Evolutionary conservation across 352 stramenopile genomes (phyloP).

Genomic region (Halophytophthora polymorphica): DNA sequence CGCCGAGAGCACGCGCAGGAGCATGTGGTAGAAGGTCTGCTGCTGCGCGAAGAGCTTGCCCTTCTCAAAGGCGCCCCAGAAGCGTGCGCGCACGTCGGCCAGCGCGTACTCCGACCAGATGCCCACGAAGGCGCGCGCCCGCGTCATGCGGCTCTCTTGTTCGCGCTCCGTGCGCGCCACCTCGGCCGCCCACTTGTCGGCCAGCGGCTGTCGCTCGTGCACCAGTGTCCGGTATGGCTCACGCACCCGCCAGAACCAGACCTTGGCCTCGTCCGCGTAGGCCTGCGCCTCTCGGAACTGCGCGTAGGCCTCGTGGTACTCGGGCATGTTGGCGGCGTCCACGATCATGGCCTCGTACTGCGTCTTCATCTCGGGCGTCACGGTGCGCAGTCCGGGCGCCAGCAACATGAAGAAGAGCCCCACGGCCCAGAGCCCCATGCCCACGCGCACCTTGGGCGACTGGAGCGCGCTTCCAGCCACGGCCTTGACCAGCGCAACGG

Average conservation of each 20-base stretch:
- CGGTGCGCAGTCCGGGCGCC: conserved; percentile 45
- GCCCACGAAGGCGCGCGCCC: conserved; percentile 74
- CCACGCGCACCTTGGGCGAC: conserved; percentile 65
- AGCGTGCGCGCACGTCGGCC: conserved; percentile 65
- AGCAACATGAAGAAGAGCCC: conserved; percentile 85
- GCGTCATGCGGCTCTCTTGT: conserved; percentile 70
- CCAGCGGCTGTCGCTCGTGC: conserved; percentile 45
- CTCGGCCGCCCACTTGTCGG: conserved; percentile 58
- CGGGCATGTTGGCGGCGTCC: conserved; percentile 71
- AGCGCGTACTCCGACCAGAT: conserved; percentile 85
- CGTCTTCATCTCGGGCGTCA: conserved; percentile 76
- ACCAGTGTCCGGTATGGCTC: conserved; percentile 69
- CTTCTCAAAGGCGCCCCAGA: conserved; percentile 81
- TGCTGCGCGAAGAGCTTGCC: conserved; percentile 86
- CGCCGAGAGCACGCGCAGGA: conserved; percentile 64
- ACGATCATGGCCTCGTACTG: conserved; percentile 77
- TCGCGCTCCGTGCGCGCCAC: conserved; percentile 51
- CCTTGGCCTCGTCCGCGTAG: conserved; percentile 66
- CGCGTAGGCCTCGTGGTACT: conserved; percentile 68
- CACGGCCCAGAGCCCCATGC: conserved; percentile 63
- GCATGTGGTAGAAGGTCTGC: conserved; percentile 86
- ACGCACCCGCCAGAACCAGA: conserved; percentile 86
- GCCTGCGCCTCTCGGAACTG: conserved; percentile 50
- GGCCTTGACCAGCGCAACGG: conserved; percentile 47
- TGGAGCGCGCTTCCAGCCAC: conserved; percentile 48